Base-by-base conservation (phyloP, 2,329 filamentous ascomycete genomes). In the Thielaviopsis ethacetica region DNA sequence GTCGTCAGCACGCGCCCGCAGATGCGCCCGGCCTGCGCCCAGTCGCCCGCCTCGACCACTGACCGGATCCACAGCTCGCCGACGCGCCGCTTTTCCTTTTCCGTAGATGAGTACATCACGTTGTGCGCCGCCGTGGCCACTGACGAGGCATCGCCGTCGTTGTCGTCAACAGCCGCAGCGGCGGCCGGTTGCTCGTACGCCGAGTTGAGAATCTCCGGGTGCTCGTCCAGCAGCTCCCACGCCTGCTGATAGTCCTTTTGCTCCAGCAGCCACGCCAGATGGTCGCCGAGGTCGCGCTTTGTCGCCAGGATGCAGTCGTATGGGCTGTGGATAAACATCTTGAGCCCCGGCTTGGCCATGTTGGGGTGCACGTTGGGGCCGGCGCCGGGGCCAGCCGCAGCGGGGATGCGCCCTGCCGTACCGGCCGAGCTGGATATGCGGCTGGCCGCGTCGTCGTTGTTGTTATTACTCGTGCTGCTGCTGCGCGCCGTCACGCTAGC, bases 231-330 rank as follows among this genome's bases (percentile, higher is more conserved):
- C 3, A 98, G 77, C 64, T 88, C 83, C 91, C 91, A 98, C 1
- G 91, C 90, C 64, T 88, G 80, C 65, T 88, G 81, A 66, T 91
- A 95, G 62, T 85, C 83, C 57, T 87, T 80, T 62, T 85, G 88
- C 61, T 91, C 86, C 27, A 95, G 69, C 15, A 97, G 75, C 91
- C 91, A 98, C 7, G 78, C 75, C 22, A 97, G 74, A 66, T 95
- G 90, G 70, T 98, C 93, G 3, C 82, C 76, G 17, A 95, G 76
- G 66, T 95, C 91, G 64, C 93, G 79, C 68, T 91, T 91, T 2
- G 93, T 88, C 0, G 89, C 88, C 58, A 96, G 74, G n/a, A 97
- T 85, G 66, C 91, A 97, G 70, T 98, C 93, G 67, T 94, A 98
- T 0, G 93, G 93, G 65, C 90, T 96, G 66, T 95, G 90, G 49